Conservation (phyloP, 768 basidiomycete genomes). For the Heimioporus sp. region DNA sequence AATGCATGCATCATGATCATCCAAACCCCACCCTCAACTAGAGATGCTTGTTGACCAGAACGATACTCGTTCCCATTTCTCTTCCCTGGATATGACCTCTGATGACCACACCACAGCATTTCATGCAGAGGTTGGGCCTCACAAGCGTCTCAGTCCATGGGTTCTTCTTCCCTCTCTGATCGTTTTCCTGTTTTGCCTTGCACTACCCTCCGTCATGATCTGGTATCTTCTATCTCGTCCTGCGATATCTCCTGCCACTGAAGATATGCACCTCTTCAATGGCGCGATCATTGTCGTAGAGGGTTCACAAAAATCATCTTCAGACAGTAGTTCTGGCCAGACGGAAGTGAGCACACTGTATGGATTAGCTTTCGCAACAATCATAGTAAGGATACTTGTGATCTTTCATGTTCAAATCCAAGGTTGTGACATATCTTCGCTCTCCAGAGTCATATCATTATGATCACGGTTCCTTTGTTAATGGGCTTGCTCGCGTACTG, state of each 20-base stretch:
- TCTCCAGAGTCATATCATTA: not conserved
- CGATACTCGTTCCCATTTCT: not conserved
- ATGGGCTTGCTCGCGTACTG: constrained; percentile 1
- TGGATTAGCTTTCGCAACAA: constrained; percentile 1
- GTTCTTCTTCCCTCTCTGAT: not conserved
- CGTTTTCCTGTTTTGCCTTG: not conserved
- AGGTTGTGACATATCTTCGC: not conserved
- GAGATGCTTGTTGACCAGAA: not conserved
- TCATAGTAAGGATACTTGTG: not conserved
- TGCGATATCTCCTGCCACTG: not conserved
- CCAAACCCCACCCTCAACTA: not conserved
- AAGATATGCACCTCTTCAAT: constrained; percentile 1
- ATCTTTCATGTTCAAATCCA: not conserved
- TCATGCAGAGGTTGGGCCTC: not conserved
- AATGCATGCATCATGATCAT: not conserved
- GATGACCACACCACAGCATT: not conserved
- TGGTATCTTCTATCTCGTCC: constrained; percentile 2
- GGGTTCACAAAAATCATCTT: not conserved
- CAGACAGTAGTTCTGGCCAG: not conserved
- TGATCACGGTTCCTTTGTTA: not conserved
- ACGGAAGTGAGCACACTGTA: not conserved
- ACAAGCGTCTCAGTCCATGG: not conserved
- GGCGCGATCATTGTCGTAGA: constrained; percentile 2
- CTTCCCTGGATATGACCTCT: not conserved
- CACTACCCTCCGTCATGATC: not conserved